Base-by-base conservation (phyloP, 805 yeast genomes). In the Ogataea salicorniae region DNA sequence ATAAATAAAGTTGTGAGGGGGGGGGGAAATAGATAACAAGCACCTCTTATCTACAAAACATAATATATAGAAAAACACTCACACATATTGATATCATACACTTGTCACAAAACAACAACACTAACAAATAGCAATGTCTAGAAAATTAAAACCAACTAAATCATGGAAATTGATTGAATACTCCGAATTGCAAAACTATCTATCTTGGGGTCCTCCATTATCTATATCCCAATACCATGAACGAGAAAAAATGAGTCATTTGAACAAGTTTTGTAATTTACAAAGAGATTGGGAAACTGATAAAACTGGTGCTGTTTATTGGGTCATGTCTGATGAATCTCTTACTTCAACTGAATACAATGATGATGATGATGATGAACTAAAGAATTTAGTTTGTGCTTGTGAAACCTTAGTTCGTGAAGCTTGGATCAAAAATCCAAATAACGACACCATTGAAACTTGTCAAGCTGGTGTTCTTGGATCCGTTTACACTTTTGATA, bases 401-500 rank as follows among this genome's bases (percentile, higher is more conserved):
- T 60, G 68, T 49, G 71, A 67, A 46, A 51, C 58, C 9, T 42
- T 66, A 9, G 50, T 60, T 26, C 52, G 66, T 22, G 58, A 57
- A 18, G 47, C 57, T n/a, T 54, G 44, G 26, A 43, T 37, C 9
- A 42, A 42, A 35, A 34, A 40, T 16, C 53, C 44, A 37, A 11
- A 33, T 4, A 35, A 47, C 2, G 46, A 37, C 2, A 34, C 29
- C 2, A 46, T 51, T 13, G 36, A 40, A 2, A 41, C 39, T 6
- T 50, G 56, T 41, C 41, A 37, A 4, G 38, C 54, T 23, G 72
- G 43, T 63, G 79, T 57, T 46, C 63, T 83, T 48, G 88, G 87
- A 22, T 79, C 82, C 11, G 88, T 83, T 1, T 82, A 65, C 58
- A 81, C 87, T 0, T 62, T 73, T 6, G 61, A 65, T 15, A 55